Conservation (phyloP, 129 eudicot genomes). For the Erigeron canadensis region DNA sequence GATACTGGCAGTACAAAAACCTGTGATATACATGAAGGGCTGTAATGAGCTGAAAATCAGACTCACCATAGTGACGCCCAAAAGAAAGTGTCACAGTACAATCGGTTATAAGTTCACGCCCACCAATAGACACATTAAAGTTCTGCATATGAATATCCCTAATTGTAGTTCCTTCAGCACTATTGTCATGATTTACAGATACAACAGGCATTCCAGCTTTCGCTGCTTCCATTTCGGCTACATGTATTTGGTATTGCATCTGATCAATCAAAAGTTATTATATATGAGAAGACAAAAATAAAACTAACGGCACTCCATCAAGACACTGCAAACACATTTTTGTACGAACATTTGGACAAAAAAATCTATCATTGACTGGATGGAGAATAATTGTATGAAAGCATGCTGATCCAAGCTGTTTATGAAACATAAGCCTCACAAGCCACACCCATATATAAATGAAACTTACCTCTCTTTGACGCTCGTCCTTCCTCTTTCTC, state of each 20-base stretch:
- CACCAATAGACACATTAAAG: conserved; percentile 92
- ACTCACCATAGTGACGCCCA: conserved; percentile 96
- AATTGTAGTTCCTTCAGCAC: conserved; percentile 58
- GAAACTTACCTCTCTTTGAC: conserved; percentile 82
- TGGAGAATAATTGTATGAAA: conserved; percentile 9
- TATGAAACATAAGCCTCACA: not conserved
- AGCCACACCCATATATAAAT: not conserved
- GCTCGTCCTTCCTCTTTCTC: conserved; percentile 94
- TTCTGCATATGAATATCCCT: conserved; percentile 95
- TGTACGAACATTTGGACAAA: conserved; percentile 11
- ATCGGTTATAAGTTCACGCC: conserved; percentile 94
- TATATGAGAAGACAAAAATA: conserved; percentile 18
- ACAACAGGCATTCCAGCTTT: conserved; percentile 98
- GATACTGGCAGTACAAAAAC: no score
- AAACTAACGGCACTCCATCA: conserved; percentile 9
- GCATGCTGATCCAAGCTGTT: conserved; percentile 7
- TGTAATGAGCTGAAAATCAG: conserved; percentile 4
- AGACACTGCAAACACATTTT: conserved; percentile 1
- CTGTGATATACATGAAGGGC: conserved; percentile 2
- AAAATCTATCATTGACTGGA: not conserved
- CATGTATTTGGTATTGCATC: conserved; percentile 85
- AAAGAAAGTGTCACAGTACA: conserved; percentile 79
- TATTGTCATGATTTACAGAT: conserved; percentile 69
- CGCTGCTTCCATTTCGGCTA: conserved; percentile 93
- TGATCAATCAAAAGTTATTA: conserved; percentile 27